Conservation (phyloP, 2,329 filamentous ascomycete species). For the Pestalotiopsis sp. region DNA sequence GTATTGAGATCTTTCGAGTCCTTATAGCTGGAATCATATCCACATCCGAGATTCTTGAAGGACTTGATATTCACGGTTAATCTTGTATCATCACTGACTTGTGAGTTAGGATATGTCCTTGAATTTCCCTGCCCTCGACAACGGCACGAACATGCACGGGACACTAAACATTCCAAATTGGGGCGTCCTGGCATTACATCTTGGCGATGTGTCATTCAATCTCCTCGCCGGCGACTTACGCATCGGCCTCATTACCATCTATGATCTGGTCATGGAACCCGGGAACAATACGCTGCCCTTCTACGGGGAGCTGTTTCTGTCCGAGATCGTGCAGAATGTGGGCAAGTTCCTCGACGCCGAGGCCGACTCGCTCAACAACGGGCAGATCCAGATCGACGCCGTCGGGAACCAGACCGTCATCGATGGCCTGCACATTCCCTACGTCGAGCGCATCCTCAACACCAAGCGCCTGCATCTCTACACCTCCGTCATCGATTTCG, state of each 20-base stretch:
- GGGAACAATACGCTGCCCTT: slow-evolving; percentile 45
- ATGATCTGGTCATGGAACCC: slow-evolving; percentile 40
- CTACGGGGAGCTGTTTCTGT: slow-evolving; percentile 42
- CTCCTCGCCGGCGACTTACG: slow-evolving; percentile 39
- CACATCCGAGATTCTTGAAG: background rate
- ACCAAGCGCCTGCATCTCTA: slow-evolving; percentile 25
- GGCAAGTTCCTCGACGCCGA: slow-evolving; percentile 40
- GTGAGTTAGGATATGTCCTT: slow-evolving; percentile 32
- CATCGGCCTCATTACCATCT: slow-evolving; percentile 40
- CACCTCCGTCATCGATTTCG: background rate
- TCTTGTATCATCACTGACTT: background rate
- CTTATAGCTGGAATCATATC: background rate
- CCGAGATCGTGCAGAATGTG: slow-evolving; percentile 42
- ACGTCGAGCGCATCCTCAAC: slow-evolving; percentile 44
- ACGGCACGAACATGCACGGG: slow-evolving; percentile 45
- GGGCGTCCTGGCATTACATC: slow-evolving; percentile 42
- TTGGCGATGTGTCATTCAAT: slow-evolving; percentile 48
- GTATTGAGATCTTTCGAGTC: background rate
- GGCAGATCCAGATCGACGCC: slow-evolving; percentile 41
- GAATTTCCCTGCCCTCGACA: slow-evolving; percentile 34
- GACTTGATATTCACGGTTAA: background rate
- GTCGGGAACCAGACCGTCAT: slow-evolving; percentile 43
- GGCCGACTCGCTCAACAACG: slow-evolving; percentile 34
- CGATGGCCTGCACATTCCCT: slow-evolving; percentile 44
- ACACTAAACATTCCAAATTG: slow-evolving; percentile 46